These are phyloP conservation scores for Chenopodium formosanum DNA, from an alignment of 148 eudicot species.

Conservation along the genomic window DNA sequence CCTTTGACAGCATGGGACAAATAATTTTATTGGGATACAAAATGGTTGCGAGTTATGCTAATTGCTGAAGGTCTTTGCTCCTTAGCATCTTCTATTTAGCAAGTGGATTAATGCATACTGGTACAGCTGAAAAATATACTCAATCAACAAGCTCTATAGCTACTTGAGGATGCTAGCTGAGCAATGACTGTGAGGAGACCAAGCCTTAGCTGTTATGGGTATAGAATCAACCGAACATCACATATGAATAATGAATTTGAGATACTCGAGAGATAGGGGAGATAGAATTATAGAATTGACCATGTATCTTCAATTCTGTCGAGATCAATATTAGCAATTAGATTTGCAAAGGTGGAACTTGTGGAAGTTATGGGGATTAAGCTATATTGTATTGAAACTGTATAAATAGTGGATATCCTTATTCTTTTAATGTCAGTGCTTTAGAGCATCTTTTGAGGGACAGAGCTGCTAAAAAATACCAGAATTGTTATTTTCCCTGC, in stretches of 20 bases:
- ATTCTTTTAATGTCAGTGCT: neutral
- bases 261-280: neutral
- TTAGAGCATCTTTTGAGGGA: neutral
- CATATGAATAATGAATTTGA: neutral
- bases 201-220: neutral
- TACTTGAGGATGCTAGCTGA: neutral
- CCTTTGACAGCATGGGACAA: neutral
- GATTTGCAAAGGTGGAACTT: neutral
- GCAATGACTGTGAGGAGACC: neutral
- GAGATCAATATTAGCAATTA: neutral
- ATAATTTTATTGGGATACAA: neutral
- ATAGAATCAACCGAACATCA: neutral
- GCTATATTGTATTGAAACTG: neutral
- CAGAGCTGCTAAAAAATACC: neutral
- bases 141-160: neutral
- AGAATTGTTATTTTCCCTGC: neutral
- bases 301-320: neutral
- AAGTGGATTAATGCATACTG: neutral
- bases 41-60: neutral
- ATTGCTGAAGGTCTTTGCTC: neutral
- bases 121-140: neutral
- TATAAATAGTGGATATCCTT: neutral
- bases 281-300: neutral
- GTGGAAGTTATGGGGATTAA: neutral
- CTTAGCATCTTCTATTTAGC: neutral